Percentiles rank a stretch among this genome's conserved stretches.
Conservation (phyloP, 2,329 filamentous ascomycete genomes). For the Ilyonectria robusta region DNA sequence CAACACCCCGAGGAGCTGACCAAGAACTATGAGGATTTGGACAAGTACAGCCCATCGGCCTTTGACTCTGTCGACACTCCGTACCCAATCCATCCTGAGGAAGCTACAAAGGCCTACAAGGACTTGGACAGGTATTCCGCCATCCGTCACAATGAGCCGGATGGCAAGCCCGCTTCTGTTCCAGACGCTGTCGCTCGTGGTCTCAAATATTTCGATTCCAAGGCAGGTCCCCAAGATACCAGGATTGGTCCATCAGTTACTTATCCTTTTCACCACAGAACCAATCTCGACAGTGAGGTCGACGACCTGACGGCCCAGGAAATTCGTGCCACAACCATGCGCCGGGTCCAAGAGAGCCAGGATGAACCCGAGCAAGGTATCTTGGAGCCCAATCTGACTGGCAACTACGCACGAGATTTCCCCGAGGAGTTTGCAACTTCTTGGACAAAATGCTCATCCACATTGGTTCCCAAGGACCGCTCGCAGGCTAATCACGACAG, state of each 20-base stretch:
- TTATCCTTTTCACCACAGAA: constrained; percentile 39
- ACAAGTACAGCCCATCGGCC: constrained; percentile 54
- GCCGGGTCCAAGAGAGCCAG: constrained; percentile 43
- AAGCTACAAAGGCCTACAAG: constrained; percentile 55
- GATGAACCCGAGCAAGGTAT: constrained; percentile 26
- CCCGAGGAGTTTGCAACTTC: constrained; percentile 64
- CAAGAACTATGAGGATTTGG: constrained; percentile 59
- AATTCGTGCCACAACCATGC: constrained; percentile 51
- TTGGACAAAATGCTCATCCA: constrained; percentile 55
- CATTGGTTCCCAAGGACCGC: constrained; percentile 42
- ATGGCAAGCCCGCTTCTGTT: constrained; percentile 47
- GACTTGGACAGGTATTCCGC: constrained; percentile 59
- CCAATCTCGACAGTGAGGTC: constrained; percentile 38
- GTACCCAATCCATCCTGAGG: constrained; percentile 52
- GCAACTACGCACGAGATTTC: constrained; percentile 66
- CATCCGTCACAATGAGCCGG: constrained; percentile 54
- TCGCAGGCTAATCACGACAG: constrained; percentile 43
- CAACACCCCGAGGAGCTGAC: constrained; percentile 55
- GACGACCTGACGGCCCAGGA: constrained; percentile 50
- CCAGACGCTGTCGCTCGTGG: constrained; percentile 53
- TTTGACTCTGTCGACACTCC: constrained; percentile 48
- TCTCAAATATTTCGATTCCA: constrained; percentile 57
- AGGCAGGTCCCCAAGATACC: constrained; percentile 46
- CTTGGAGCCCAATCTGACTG: constrained; percentile 54
- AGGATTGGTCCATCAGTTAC: constrained; percentile 44